These are phyloP conservation scores for Pseudognaphalium luteoalbum DNA, from an alignment of 129 eudicot genomes.

Conservation along the genomic window DNA sequence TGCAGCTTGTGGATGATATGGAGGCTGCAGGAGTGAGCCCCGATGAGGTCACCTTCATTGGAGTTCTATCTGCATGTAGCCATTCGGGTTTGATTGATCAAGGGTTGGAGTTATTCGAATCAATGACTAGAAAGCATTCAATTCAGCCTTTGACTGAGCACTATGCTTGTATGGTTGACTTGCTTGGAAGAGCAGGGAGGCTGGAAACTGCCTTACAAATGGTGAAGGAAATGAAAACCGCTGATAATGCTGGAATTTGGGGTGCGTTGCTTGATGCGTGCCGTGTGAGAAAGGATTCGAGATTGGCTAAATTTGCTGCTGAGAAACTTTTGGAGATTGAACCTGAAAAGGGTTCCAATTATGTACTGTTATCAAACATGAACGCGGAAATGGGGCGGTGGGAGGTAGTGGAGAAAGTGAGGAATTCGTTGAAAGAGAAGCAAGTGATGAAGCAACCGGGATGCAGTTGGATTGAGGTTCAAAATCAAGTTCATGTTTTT, in stretches of 20 bases:
- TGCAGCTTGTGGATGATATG: conserved; percentile 43
- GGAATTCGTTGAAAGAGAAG: conserved; percentile 42
- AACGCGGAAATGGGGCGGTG: conserved; percentile 53
- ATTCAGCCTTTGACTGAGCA: conserved; percentile 54
- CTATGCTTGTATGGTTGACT: conserved; percentile 54
- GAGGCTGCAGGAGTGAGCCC: conserved; percentile 46
- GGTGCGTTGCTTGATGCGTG: conserved; percentile 57
- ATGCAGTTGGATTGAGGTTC: conserved; percentile 63
- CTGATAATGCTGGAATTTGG: conserved; percentile 50
- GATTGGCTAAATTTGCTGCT: conserved; percentile 47
- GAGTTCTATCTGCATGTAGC: conserved; percentile 57
- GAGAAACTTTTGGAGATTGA: conserved; percentile 51
- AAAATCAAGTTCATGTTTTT: conserved; percentile 43
- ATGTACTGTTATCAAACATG: conserved; percentile 51
- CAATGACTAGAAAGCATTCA: conserved; percentile 39
- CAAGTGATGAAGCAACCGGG: conserved; percentile 47
- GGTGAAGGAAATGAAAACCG: conserved; percentile 40
- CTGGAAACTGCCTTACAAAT: conserved; percentile 45
- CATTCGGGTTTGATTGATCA: conserved; percentile 49
- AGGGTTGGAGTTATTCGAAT: conserved; percentile 42
- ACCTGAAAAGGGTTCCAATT: conserved; percentile 45
- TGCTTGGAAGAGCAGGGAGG: conserved; percentile 64
- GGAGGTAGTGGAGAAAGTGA: conserved; percentile 54
- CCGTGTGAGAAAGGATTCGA: conserved; percentile 38
- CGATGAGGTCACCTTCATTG: conserved; percentile 51